Base-by-base conservation (phyloP, 2,329 filamentous ascomycete genomes). In the Orbilia brochopaga region DNA sequence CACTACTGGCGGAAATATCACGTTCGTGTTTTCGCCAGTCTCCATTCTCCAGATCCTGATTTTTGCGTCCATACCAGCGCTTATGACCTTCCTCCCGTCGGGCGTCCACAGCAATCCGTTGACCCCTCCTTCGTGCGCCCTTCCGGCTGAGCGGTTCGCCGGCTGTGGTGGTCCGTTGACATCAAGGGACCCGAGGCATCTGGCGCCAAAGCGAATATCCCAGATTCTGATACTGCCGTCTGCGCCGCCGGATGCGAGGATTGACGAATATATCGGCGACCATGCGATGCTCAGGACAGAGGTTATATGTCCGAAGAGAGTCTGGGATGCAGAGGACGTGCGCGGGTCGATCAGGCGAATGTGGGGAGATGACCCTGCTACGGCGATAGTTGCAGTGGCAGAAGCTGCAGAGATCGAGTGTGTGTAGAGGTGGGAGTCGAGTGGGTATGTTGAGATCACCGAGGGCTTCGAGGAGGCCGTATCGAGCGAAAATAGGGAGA, bases 81-180 rank as follows among this genome's bases (percentile, higher is more conserved):
- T 91, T 11, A 97, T 83, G 17, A 97, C 83, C 77, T 89, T 88
- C 13, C 82, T 83, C 0, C 91, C 91, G 77, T 91, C 88, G 69
- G 91, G 87, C 0, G 90, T 92, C 91, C 92, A 97, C 0, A 87
- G 83, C 6, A 97, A 81, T 0, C 90, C 90, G 73, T 96, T 97
- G 1, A 95, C 91, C 0, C 91, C 86, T 1, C 90, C 92, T 10
- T 85, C 84, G 77, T 97, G 93, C 0, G 93, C 91, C 83, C 80
- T 46, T 80, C 82, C 61, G 78, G 78, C n/a, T 77, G 52, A 23
- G 80, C 82, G 80, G 21, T 73, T 75, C 21, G 13, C 80, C 79
- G 40, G 82, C 80, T 42, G 79, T 3, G 67, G 56, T 2, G 81
- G 76, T 76, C 79, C 46, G 24, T 44, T 91, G 80, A 91, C 87